A percentile compares a stretch with the other conserved stretches of the same genome.
These are phyloP conservation scores for Xerocomellus dryophilus DNA, from an alignment of 768 basidiomycete genomes.

Conservation along the genomic window DNA sequence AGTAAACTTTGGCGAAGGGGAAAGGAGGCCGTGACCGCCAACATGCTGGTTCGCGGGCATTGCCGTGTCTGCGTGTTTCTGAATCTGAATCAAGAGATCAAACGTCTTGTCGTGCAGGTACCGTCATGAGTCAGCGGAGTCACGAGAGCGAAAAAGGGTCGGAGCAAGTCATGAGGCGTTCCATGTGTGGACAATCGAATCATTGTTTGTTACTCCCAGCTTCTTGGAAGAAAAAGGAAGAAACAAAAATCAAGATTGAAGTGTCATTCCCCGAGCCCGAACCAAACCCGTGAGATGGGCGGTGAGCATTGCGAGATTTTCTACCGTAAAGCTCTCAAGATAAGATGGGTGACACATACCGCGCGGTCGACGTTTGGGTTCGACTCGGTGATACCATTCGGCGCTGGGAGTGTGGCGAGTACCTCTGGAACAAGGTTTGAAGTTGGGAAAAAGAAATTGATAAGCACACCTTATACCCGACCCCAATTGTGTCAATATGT, in stretches of 20 bases:
- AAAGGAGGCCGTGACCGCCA: conserved; percentile 1
- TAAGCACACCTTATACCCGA: conserved; percentile 28
- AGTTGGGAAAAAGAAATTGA: conserved; percentile 4
- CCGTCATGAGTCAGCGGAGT: conserved; percentile 13
- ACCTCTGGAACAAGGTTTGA: conserved; percentile 22
- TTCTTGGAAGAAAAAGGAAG: neutral
- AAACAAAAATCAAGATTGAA: neutral
- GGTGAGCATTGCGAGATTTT: neutral
- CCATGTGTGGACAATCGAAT: conserved; percentile 7
- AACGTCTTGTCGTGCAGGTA: conserved; percentile 4
- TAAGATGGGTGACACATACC: conserved; percentile 12
- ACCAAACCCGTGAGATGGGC: conserved; percentile 14
- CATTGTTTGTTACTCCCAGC: neutral
- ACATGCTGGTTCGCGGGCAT: conserved; percentile 10
- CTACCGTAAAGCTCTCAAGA: conserved; percentile 1
- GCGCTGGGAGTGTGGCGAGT: neutral
- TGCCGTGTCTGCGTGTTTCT: conserved; percentile 9
- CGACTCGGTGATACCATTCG: neutral
- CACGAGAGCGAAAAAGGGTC: conserved; percentile 1
- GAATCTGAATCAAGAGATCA: conserved; percentile 12
- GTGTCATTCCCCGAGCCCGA: conserved; percentile 12
- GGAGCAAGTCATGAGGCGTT: neutral
- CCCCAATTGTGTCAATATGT: conserved; percentile 1
- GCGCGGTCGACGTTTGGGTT: conserved; percentile 1
- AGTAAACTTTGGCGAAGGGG: neutral